phyloP scores from a whole-genome alignment of 2,329 filamentous ascomycete genomes.

The Piedraia hortae region DNA sequence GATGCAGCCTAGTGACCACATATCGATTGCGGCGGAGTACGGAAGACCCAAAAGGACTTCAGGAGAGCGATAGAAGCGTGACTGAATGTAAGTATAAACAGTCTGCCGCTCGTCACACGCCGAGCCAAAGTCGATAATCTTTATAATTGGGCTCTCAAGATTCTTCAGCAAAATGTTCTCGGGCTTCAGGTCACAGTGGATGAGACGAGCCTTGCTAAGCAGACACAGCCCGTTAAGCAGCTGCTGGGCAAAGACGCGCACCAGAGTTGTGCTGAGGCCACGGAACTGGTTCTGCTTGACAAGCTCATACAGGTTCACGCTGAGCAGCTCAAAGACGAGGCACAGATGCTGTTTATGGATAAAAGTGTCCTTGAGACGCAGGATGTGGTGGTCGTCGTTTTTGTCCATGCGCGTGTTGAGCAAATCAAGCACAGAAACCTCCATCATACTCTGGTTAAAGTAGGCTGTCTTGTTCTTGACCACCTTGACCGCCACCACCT shows the following conservation, averaged over 20 bases:
- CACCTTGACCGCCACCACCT: constrained; percentile 95
- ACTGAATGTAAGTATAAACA: constrained; percentile 98
- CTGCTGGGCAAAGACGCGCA: constrained; percentile 92
- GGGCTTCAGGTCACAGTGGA: constrained; percentile 93
- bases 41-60: constrained; percentile 87
- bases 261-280: constrained; percentile 82
- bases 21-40: constrained; percentile 95
- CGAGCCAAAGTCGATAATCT: constrained; percentile 97
- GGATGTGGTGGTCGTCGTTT: constrained; percentile 89
- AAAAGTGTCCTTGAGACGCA: constrained; percentile 89
- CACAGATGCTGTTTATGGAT: constrained; percentile 94
- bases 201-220: constrained; percentile 83
- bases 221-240: constrained; percentile 74
- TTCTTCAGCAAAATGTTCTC: constrained; percentile 97
- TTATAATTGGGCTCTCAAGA: constrained; percentile 95
- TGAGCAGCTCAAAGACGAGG: constrained; percentile 82
- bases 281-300: constrained; percentile 99
- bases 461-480: constrained; percentile 98
- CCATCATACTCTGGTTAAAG: constrained; percentile 99
- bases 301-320: constrained; percentile 90
- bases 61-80: constrained; percentile 86
- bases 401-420: constrained; percentile 97
- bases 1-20: constrained; percentile 98
- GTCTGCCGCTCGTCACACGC: constrained; percentile 96
- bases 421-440: constrained; percentile 87